Conservation (phyloP, 208 protist species). For the Willaertia magna region DNA sequence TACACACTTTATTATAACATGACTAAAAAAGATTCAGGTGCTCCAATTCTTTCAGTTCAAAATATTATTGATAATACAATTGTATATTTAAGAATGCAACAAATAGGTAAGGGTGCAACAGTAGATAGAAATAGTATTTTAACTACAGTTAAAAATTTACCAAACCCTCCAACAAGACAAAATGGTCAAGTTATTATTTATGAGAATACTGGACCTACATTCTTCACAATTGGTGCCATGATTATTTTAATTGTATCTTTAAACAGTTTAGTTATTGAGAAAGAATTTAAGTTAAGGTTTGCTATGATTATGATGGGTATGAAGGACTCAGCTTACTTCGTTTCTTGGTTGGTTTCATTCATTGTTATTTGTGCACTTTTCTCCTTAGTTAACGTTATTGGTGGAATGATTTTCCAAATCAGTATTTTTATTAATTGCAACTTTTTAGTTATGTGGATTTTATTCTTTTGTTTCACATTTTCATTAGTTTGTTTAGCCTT, state of each 20-base stretch:
- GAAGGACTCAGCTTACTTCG: constrained; percentile 15
- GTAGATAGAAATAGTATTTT: no score
- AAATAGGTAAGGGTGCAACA: no score
- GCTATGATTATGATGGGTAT: constrained; percentile 19
- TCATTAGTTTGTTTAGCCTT: constrained; percentile 23
- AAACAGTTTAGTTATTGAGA: constrained; percentile 18
- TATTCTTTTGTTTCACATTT: constrained; percentile 30
- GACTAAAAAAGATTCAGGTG: no score
- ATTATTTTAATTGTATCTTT: background rate
- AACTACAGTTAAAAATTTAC: no score
- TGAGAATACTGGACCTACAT: background rate
- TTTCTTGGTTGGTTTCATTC: constrained; percentile 26
- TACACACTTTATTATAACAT: no score
- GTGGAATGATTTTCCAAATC: constrained; percentile 7
- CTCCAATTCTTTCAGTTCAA: no score
- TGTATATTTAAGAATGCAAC: no score
- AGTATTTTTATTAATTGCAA: constrained; percentile 9
- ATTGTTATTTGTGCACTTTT: constrained; percentile 10
- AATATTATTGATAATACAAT: no score
- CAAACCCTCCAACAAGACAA: no score
- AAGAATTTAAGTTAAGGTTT: constrained; percentile 13
- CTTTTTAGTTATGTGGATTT: constrained; percentile 21
- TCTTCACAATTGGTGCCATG: background rate
- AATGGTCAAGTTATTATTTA: background rate
- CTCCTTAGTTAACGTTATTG: constrained; percentile 9